Evolutionary conservation across 2,329 filamentous ascomycete genomes (phyloP).

Genomic region (Zymoseptoria ardabiliae): DNA sequence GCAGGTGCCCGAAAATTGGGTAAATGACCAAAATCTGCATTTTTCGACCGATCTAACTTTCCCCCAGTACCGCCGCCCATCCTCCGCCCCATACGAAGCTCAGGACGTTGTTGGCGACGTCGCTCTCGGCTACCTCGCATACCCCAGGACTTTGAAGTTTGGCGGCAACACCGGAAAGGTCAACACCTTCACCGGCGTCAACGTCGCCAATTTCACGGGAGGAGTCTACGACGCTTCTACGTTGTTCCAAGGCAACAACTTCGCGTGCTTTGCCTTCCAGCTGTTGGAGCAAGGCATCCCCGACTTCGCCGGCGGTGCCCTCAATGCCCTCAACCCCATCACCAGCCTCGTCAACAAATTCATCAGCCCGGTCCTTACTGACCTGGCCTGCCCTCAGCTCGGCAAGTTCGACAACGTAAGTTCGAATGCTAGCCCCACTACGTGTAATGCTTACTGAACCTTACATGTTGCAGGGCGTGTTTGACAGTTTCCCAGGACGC

Average conservation of each 20-base stretch:
- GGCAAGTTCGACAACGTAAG: slow-evolving; percentile 8
- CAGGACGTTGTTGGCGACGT: slow-evolving; percentile 17
- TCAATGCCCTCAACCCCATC: slow-evolving; percentile 6
- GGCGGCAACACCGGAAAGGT: slow-evolving; percentile 31
- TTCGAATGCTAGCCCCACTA: slow-evolving; percentile 1
- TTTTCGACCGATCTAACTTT: not conserved
- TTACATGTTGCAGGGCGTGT: not conserved
- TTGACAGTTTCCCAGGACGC: slow-evolving; percentile 17
- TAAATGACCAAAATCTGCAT: not conserved
- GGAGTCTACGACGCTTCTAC: slow-evolving; percentile 18
- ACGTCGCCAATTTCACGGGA: slow-evolving; percentile 31
- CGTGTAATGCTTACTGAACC: not conserved
- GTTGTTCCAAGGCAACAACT: slow-evolving; percentile 29
- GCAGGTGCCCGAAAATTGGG: slow-evolving; percentile 11
- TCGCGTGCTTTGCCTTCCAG: slow-evolving; percentile 31
- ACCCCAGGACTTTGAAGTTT: slow-evolving; percentile 25
- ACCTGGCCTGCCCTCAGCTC: slow-evolving; percentile 16
- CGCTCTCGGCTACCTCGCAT: slow-evolving; percentile 7
- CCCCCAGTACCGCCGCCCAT: slow-evolving; percentile 22
- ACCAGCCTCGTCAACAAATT: slow-evolving; percentile 13
- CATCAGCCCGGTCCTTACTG: slow-evolving; percentile 8
- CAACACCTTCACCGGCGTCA: slow-evolving; percentile 30
- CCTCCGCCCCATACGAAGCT: slow-evolving; percentile 22
- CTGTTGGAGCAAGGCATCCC: slow-evolving; percentile 29
- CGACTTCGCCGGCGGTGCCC: slow-evolving; percentile 13